Evolutionary conservation across 1,284 basidiomycete species (phyloP).

Genomic region (Tilletiaria anomala): DNA sequence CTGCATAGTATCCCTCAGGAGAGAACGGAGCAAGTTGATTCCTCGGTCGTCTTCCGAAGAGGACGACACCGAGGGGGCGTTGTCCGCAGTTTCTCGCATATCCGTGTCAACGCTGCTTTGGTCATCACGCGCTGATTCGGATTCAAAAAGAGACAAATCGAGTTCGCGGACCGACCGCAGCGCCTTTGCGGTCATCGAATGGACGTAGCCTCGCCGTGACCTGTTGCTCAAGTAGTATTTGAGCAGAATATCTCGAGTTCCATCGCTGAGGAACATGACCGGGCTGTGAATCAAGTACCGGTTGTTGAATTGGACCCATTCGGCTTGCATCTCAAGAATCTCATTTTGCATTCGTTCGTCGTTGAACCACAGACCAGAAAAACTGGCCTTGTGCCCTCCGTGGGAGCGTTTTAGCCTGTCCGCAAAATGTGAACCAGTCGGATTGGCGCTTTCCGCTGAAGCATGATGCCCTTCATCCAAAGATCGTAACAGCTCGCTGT

Average conservation of each 20-base stretch:
- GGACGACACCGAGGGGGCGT: too few relatives aligned
- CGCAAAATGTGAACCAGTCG: slow-evolving; percentile 71
- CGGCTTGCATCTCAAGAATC: slow-evolving; percentile 67
- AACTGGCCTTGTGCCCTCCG: too few relatives aligned
- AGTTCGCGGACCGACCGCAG: slow-evolving; percentile 29
- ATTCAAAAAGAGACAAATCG: too few relatives aligned
- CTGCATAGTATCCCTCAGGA: slow-evolving; percentile 1
- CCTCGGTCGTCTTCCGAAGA: not conserved
- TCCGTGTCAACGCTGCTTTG: not conserved
- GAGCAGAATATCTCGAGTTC: slow-evolving; percentile 65
- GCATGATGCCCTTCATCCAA: too few relatives aligned
- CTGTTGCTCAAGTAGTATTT: slow-evolving; percentile 78
- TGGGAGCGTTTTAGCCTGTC: too few relatives aligned
- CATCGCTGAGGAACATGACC: slow-evolving; percentile 63
- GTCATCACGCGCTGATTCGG: too few relatives aligned
- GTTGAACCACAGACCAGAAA: too few relatives aligned
- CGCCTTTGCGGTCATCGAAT: slow-evolving; percentile 63
- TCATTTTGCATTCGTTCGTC: slow-evolving; percentile 76
- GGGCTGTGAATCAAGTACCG: slow-evolving; percentile 83
- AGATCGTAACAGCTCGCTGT: too few relatives aligned
- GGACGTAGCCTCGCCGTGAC: slow-evolving; percentile 60
- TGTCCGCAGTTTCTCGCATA: not conserved
- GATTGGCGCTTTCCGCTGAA: too few relatives aligned
- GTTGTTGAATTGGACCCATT: slow-evolving; percentile 81
- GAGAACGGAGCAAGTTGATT: not conserved